Conservation (phyloP, 2,329 filamentous ascomycete genomes). For the Graphiopsis chlorocephala region DNA sequence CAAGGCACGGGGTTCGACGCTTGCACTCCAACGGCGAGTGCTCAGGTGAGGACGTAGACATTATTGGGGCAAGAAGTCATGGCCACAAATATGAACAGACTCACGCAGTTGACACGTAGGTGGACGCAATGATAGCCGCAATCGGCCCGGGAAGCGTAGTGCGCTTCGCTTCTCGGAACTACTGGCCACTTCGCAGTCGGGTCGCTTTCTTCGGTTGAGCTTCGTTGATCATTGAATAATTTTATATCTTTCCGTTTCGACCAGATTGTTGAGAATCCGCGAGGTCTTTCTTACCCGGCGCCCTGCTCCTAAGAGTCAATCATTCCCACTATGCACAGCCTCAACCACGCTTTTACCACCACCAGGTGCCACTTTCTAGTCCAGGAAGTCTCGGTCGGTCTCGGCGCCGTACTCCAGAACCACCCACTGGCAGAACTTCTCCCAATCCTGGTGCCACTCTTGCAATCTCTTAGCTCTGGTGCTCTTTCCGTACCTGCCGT, state of each 20-base stretch:
- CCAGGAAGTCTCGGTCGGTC: conserved; percentile 16
- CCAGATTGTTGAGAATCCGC: not conserved
- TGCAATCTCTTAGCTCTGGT: conserved; percentile 69
- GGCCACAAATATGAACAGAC: not conserved
- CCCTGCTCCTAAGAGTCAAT: not conserved
- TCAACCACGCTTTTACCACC: not conserved
- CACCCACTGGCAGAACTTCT: conserved; percentile 87
- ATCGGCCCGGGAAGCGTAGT: not conserved
- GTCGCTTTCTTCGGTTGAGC: not conserved
- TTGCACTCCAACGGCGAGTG: not conserved
- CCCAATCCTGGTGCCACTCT: conserved; percentile 80
- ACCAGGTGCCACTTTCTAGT: not conserved
- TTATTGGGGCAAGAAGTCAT: not conserved
- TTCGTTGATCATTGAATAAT: not conserved
- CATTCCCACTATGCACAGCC: not conserved
- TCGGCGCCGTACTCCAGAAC: conserved; percentile 63
- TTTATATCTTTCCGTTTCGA: not conserved
- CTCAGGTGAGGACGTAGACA: not conserved
- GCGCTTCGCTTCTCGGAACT: not conserved
- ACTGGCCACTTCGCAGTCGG: not conserved
- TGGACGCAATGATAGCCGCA: not conserved
- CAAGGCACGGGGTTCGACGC: not conserved
- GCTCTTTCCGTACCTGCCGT: conserved; percentile 69
- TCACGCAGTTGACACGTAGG: not conserved
- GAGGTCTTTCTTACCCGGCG: not conserved